phyloP scores from a whole-genome alignment of 2,329 filamentous ascomycete species.

The Ambrosiella xylebori region DNA sequence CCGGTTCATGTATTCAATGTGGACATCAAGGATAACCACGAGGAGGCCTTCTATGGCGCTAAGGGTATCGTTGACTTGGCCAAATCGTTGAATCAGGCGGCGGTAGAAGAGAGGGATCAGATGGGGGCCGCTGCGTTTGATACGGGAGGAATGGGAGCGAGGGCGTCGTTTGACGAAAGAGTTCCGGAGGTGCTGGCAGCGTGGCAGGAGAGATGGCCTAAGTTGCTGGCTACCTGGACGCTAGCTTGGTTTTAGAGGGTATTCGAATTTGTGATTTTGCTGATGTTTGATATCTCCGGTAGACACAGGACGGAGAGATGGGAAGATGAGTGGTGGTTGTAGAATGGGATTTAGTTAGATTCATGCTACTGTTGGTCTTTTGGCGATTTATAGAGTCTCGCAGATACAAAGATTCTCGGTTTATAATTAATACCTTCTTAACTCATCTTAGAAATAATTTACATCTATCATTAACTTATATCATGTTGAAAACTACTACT shows the following conservation, averaged over 20 bases:
- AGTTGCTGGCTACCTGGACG: conserved; percentile 82
- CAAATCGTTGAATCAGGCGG: conserved; percentile 64
- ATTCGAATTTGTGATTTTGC: background rate
- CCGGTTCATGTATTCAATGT: conserved; percentile 97
- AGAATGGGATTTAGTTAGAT: background rate
- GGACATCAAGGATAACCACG: conserved; percentile 95
- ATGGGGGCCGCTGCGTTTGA: conserved; percentile 52
- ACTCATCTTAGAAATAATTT: too few species aligned
- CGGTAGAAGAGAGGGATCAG: conserved; percentile 54
- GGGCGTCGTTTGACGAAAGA: conserved; percentile 72
- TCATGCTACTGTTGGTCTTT: background rate
- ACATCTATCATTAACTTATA: too few species aligned
- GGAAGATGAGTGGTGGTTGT: background rate
- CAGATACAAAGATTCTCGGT: too few species aligned
- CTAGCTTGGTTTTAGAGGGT: conserved; percentile 72
- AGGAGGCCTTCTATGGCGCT: conserved; percentile 82
- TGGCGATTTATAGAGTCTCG: too few species aligned
- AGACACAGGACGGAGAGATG: conserved; percentile 6
- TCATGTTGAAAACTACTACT: too few species aligned
- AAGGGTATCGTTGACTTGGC: conserved; percentile 85
- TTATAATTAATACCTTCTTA: too few species aligned
- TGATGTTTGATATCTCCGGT: background rate
- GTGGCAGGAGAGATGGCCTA: conserved; percentile 93
- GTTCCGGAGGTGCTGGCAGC: conserved; percentile 81
- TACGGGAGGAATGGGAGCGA: conserved; percentile 44